Evolutionary conservation across 2,329 filamentous ascomycete species (phyloP).

Genomic region (Hirsutella minnesotensis): DNA sequence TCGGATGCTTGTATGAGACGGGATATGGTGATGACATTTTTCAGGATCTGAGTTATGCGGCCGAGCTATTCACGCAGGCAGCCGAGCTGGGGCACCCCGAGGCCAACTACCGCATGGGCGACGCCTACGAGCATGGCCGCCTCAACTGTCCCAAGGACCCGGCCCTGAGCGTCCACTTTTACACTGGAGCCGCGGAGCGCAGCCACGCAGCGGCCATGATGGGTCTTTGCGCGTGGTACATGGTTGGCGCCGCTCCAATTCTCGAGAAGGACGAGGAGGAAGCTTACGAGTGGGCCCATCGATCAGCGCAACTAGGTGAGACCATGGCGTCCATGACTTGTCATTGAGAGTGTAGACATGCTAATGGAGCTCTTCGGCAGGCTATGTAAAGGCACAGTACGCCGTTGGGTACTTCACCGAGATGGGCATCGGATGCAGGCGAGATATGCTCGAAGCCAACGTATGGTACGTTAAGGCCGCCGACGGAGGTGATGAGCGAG

Average conservation of each 20-base stretch:
- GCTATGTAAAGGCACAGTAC: conserved; percentile 70
- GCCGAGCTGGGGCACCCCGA: conserved; percentile 84
- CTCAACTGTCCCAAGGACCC: conserved; percentile 83
- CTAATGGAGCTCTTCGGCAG: conserved; percentile 28
- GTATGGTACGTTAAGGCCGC: conserved; percentile 97
- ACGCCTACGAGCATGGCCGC: conserved; percentile 89
- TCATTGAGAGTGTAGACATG: background rate
- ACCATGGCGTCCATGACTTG: background rate
- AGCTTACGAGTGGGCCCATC: conserved; percentile 89
- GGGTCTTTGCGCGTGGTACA: conserved; percentile 97
- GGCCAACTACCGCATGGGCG: conserved; percentile 80
- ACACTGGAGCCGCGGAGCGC: conserved; percentile 79
- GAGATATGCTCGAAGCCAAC: conserved; percentile 92
- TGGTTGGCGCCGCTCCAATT: conserved; percentile 85
- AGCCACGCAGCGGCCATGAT: conserved; percentile 88
- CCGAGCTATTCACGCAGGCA: conserved; percentile 86
- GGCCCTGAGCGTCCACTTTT: conserved; percentile 91
- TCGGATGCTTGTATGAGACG: conserved; percentile 77
- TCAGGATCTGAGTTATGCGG: conserved; percentile 78
- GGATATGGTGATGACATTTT: conserved; percentile 95
- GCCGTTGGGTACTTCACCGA: conserved; percentile 95
- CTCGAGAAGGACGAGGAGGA: conserved; percentile 92
- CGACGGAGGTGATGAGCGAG: conserved; percentile 80
- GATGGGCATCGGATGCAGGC: conserved; percentile 91
- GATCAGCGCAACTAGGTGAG: conserved; percentile 76